Percentiles rank a stretch among this genome's conserved stretches.
Conservation (phyloP, 345 rosid species). For the Theobroma cacao region DNA sequence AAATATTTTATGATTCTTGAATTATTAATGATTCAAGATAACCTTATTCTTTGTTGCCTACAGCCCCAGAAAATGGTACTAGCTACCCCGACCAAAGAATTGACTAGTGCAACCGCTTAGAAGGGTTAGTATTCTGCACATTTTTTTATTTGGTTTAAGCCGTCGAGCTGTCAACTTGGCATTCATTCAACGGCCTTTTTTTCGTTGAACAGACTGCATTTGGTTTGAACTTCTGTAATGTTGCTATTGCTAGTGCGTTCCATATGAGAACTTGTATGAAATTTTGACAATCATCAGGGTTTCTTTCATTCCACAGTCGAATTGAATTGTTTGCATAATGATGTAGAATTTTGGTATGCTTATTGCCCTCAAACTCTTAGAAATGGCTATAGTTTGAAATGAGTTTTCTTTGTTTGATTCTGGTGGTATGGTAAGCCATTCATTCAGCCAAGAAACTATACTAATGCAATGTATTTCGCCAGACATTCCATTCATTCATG, state of each 20-base stretch:
- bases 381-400: not conserved
- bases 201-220: not conserved
- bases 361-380: not conserved
- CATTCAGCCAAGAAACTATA: not conserved
- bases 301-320: not conserved
- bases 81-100: conserved; percentile 29
- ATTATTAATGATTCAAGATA: not conserved
- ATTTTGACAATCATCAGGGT: not conserved
- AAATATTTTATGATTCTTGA: not conserved
- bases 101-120: conserved; percentile 36
- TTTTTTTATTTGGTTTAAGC: not conserved
- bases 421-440: not conserved
- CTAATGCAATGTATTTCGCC: too few species aligned
- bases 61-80: conserved; percentile 51
- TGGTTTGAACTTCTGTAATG: not conserved
- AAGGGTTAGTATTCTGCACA: not conserved
- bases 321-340: not conserved
- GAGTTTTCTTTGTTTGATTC: not conserved
- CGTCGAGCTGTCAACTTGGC: not conserved
- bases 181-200: not conserved
- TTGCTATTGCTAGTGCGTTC: not conserved
- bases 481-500: too few species aligned
- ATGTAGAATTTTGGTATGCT: not conserved
- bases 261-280: not conserved
- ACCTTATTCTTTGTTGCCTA: not conserved